These are phyloP conservation scores for Leishmania gerbilli DNA, from an alignment of 208 protist genomes.

Conservation along the genomic window DNA sequence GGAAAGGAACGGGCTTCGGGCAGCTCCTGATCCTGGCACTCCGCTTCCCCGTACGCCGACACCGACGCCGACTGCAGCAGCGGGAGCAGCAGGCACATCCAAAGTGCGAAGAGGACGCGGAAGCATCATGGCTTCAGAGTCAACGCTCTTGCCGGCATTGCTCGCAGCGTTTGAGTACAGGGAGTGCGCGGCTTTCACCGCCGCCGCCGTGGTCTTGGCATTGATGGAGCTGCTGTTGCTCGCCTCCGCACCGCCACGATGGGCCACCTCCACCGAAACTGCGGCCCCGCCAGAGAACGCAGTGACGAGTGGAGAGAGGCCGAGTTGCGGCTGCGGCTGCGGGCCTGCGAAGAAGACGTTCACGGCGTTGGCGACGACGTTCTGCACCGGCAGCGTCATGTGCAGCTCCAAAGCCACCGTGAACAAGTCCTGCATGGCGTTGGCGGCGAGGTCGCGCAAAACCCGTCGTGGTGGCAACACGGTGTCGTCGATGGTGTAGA, in stretches of 20 bases:
- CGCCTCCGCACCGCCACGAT: neutral
- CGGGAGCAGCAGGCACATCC: neutral
- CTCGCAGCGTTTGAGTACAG: neutral
- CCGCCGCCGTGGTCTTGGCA: neutral
- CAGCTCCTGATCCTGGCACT: neutral
- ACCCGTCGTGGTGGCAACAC: conserved; percentile 25
- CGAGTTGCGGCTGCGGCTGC: neutral
- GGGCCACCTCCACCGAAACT: neutral
- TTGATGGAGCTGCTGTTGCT: neutral
- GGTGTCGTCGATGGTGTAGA: conserved; percentile 32
- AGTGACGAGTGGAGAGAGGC: neutral
- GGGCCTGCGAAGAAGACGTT: conserved; percentile 40
- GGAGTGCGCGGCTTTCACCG: neutral
- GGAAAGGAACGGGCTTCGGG: neutral
- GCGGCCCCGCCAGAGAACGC: neutral
- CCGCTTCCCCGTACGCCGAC: neutral
- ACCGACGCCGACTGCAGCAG: neutral
- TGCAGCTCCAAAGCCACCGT: conserved; percentile 45
- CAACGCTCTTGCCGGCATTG: neutral
- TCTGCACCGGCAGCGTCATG: conserved; percentile 46
- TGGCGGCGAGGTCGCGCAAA: conserved; percentile 63
- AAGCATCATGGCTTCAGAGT: neutral
- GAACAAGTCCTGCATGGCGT: conserved; percentile 60
- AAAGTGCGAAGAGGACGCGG: neutral
- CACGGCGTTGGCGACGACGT: conserved; percentile 58